These are phyloP conservation scores for Chamaecrista fasciculata DNA, from an alignment of 306 rosid genomes.

Conservation along the genomic window DNA sequence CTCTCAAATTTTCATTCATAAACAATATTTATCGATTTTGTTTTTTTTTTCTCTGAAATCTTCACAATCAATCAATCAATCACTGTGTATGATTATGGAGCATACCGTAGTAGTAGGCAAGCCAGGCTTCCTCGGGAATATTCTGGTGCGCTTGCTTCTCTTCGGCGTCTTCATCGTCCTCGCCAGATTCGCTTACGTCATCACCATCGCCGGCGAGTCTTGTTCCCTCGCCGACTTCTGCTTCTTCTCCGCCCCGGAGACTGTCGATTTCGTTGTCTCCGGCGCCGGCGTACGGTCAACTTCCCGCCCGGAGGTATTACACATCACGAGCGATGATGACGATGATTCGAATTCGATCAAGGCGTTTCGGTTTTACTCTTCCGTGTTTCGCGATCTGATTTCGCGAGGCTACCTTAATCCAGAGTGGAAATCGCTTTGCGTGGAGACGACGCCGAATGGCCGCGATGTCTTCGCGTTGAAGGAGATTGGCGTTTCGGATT, in stretches of 20 bases:
- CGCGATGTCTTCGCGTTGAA: constrained; percentile 65
- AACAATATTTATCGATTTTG: too few relatives aligned
- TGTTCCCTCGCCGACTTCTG: constrained; percentile 69
- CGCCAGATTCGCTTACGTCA: constrained; percentile 65
- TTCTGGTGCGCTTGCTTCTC: constrained; percentile 55
- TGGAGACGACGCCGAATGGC: constrained; percentile 68
- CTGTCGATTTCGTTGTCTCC: constrained; percentile 46
- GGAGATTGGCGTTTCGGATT: constrained; percentile 58
- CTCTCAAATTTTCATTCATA: background rate
- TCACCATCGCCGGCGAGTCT: constrained; percentile 78
- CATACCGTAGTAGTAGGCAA: constrained; percentile 37
- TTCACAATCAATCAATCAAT: constrained; percentile 18
- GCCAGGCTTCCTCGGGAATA: constrained; percentile 52
- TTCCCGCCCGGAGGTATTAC: too few relatives aligned
- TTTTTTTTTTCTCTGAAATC: background rate
- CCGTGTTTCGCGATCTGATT: constrained; percentile 64
- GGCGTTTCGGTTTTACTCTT: constrained; percentile 65
- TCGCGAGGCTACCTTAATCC: constrained; percentile 58
- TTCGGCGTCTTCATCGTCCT: constrained; percentile 60
- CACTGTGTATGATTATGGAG: too few relatives aligned
- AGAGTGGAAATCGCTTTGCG: constrained; percentile 55
- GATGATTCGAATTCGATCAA: constrained; percentile 83
- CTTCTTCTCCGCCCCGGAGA: constrained; percentile 61
- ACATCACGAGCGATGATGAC: too few relatives aligned
- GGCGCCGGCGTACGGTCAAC: too few relatives aligned